Conservation (phyloP, 495 filamentous ascomycete species). For the Aspergillus incahuasiensis region DNA sequence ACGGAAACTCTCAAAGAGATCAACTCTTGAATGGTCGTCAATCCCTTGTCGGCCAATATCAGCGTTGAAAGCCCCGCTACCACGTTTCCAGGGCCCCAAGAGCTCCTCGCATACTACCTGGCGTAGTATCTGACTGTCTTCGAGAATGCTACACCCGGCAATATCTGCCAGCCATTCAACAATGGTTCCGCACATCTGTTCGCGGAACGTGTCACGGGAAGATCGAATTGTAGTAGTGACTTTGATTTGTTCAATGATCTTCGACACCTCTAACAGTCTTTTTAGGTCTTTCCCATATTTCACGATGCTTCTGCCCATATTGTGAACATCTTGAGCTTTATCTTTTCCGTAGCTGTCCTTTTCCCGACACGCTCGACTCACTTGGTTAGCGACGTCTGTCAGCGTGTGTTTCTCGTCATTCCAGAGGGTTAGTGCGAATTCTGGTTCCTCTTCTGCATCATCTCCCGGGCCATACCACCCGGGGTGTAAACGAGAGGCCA, state of each 20-base stretch:
- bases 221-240: conserved; percentile 94
- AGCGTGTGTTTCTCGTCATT: conserved; percentile 99
- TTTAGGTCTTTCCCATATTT: conserved; percentile 67
- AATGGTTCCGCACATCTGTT: conserved; percentile 98
- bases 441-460: conserved; percentile 51
- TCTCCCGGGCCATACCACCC: conserved; percentile 67
- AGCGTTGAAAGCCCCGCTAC: conserved; percentile 79
- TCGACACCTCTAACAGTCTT: conserved; percentile 67
- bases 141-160: conserved; percentile 78
- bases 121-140: conserved; percentile 73
- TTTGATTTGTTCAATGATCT: conserved; percentile 89
- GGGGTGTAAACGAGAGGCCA: conserved; percentile 66
- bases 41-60: conserved; percentile 81
- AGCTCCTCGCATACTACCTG: conserved; percentile 85
- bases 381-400: conserved; percentile 81
- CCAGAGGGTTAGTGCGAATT: conserved; percentile 89
- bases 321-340: conserved; percentile 83
- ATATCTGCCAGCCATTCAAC: conserved; percentile 96
- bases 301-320: conserved; percentile 78
- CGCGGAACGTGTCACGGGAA: conserved; percentile 87
- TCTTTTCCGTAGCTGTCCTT: conserved; percentile 59
- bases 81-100: conserved; percentile 76
- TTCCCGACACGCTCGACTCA: conserved; percentile 81
- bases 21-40: conserved; percentile 72
- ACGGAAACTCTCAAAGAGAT: conserved; percentile 19